phyloP scores from a whole-genome alignment of 2,329 filamentous ascomycete genomes.

The Penicillium digitatum region DNA sequence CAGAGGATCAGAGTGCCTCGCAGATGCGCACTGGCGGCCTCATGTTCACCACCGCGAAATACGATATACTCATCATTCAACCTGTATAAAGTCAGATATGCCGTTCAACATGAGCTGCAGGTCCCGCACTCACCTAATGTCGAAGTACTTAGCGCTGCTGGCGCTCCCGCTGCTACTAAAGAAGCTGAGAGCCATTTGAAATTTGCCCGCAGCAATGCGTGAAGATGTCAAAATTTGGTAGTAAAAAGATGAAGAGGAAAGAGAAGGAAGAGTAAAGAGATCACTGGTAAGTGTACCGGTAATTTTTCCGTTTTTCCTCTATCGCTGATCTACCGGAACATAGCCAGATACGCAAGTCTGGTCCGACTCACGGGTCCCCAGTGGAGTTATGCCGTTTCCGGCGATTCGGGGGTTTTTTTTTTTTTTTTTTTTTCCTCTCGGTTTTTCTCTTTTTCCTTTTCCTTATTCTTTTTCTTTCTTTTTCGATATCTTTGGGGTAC shows the following conservation, averaged over 20 bases:
- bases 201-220: constrained; percentile 15
- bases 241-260: not conserved
- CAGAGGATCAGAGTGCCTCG: constrained; percentile 72
- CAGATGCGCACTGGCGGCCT: constrained; percentile 70
- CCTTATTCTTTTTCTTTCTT: not conserved
- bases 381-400: constrained; percentile 32
- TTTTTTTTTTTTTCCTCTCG: not conserved
- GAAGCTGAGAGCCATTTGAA: constrained; percentile 46
- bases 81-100: constrained; percentile 43
- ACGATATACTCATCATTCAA: constrained; percentile 76
- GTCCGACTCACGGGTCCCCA: constrained; percentile 41
- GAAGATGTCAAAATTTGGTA: constrained; percentile 7
- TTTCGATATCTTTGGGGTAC: not conserved
- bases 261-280: constrained; percentile 1
- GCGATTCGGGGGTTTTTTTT: constrained; percentile 13
- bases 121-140: constrained; percentile 42
- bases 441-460: not conserved
- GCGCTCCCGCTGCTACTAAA: constrained; percentile 41
- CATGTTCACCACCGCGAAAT: constrained; percentile 69
- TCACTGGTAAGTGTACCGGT: constrained; percentile 16
- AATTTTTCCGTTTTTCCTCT: constrained; percentile 18
- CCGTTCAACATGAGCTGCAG: constrained; percentile 2
- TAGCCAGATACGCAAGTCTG: constrained; percentile 46
- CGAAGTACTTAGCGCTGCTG: constrained; percentile 48
- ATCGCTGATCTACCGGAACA: constrained; percentile 30